Percentiles rank a stretch among this genome's conserved stretches.
Conservation (phyloP, 352 stramenopile genomes). For the Pythium oligandrum region DNA sequence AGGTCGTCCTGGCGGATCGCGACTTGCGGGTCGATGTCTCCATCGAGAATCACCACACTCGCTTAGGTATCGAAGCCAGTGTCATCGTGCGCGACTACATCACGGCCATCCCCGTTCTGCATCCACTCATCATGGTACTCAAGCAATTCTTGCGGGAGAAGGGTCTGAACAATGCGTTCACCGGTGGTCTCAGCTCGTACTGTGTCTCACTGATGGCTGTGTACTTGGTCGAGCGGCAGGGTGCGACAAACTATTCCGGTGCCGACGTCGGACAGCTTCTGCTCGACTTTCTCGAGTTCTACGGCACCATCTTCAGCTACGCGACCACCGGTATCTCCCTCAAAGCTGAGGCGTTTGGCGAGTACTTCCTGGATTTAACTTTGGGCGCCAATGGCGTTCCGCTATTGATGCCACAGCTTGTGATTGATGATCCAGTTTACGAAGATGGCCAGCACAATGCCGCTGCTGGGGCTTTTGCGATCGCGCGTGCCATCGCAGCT, state of each 20-base stretch:
- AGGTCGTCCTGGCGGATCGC: conserved; percentile 57
- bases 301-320: conserved; percentile 82
- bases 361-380: conserved; percentile 52
- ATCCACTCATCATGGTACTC: conserved; percentile 79
- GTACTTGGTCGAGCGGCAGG: conserved; percentile 71
- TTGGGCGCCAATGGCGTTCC: conserved; percentile 24
- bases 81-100: conserved; percentile 79
- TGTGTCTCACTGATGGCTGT: conserved; percentile 80
- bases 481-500: conserved; percentile 72
- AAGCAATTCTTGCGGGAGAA: conserved; percentile 87
- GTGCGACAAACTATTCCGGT: conserved; percentile 19
- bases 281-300: conserved; percentile 88
- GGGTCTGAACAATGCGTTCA: conserved; percentile 88
- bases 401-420: conserved; percentile 67
- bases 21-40: conserved; percentile 83
- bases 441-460: conserved; percentile 74
- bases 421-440: conserved; percentile 82
- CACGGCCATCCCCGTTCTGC: conserved; percentile 52
- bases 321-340: conserved; percentile 76
- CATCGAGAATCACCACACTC: conserved; percentile 83
- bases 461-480: conserved; percentile 66
- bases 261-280: conserved; percentile 55
- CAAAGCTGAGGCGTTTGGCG: conserved; percentile 69
- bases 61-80: conserved; percentile 74
- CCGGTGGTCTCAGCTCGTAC: conserved; percentile 86